phyloP scores from a whole-genome alignment of 1,139 yeast species.

The Hyphopichia khmerensis region DNA sequence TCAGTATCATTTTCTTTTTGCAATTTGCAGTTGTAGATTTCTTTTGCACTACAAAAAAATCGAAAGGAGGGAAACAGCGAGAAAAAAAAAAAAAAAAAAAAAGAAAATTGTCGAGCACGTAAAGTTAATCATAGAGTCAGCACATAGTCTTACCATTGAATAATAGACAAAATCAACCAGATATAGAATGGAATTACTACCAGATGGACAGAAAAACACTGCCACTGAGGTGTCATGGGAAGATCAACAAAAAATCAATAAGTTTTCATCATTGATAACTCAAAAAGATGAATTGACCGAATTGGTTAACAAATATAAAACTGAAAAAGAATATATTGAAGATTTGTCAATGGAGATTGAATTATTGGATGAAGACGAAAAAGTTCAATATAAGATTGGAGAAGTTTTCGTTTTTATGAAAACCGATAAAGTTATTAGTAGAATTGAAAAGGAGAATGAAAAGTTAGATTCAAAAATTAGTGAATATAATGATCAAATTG shows the following conservation, averaged over 20 bases:
- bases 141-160: neutral
- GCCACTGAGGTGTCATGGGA: conserved; percentile 77
- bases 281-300: conserved; percentile 59
- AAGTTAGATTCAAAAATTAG: conserved; percentile 50
- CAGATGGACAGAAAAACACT: conserved; percentile 66
- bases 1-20: too few relatives aligned
- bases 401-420: conserved; percentile 71
- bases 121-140: too few relatives aligned
- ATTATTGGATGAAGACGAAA: conserved; percentile 76
- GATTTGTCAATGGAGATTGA: conserved; percentile 86
- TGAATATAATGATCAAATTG: conserved; percentile 46
- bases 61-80: neutral
- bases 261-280: conserved; percentile 77
- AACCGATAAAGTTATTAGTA: conserved; percentile 63
- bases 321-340: conserved; percentile 85
- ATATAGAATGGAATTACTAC: conserved; percentile 51
- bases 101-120: neutral
- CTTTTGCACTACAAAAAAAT: neutral
- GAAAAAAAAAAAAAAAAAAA: neutral
- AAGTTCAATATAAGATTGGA: conserved; percentile 68
- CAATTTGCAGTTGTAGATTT: neutral
- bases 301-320: conserved; percentile 49
- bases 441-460: conserved; percentile 62
- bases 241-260: conserved; percentile 87
- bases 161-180: too few relatives aligned